Evolutionary conservation across 2,329 filamentous ascomycete species (phyloP), one percentile per base, ranked within the genome.

Genomic region (Exophiala alcalophila): DNA sequence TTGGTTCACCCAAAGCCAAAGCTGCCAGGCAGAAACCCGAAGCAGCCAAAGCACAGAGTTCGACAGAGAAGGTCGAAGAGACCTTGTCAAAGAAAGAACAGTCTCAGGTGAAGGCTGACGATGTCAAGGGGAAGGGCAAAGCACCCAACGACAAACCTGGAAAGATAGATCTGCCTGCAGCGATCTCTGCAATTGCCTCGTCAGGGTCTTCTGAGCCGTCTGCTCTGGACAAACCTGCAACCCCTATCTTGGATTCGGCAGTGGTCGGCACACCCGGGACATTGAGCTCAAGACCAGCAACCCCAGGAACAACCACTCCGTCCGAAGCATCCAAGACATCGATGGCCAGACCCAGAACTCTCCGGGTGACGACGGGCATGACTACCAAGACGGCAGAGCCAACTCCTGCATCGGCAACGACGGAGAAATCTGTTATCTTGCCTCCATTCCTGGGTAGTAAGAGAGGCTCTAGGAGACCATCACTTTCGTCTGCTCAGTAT

Each of bases 401-500:
- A 24, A 39, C 37, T 15, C 52, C 47, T 12, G 32, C 47, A 20
- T 52, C 53, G 29, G 44, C 54, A 8, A 46, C 49, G 5, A 49
- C 50, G 2, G 55, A 58, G 28, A 52, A 47, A 33, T 49, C 53
- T 6, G 38, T 32, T 28, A 20, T 35, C 14, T 27, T 52, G 23
- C 49, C 49, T 33, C 41, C 45, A 5, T 11, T 42, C 14, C 43
- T 39, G 19, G 34, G 32, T 19, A 24, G 31, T 6, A 47, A 46
- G 45, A 52, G 38, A 38, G 44, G 49, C 4, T 52, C 49, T 19
- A 46, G 49, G 21, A 42, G 49, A 54, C 68, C 73, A 7, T 58
- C 55, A 18, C 36, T 56, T 10, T 51, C 54, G 2, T 76, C 73
- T 46, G 62, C 81, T 9, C 74, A 77, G 5, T 80, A 78, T 35